Evolutionary conservation across 495 filamentous ascomycete genomes (phyloP).

Genomic region (Lasiosphaeria miniovina): DNA sequence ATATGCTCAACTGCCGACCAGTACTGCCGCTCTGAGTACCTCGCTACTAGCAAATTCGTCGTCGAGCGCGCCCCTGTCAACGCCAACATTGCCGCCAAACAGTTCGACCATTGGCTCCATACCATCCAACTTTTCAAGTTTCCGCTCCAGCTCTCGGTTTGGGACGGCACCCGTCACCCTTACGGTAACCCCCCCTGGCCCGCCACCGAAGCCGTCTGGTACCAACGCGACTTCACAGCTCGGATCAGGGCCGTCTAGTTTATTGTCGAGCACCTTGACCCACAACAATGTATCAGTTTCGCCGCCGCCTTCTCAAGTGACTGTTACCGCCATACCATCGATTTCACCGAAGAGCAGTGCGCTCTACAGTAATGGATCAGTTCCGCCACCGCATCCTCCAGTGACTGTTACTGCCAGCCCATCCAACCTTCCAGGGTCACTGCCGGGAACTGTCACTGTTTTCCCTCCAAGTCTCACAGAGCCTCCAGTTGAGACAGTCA

Average conservation of each 20-base stretch:
- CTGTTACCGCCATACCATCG: slow-evolving; percentile 11
- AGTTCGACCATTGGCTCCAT: slow-evolving; percentile 3
- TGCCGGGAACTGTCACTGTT: slow-evolving; percentile 12
- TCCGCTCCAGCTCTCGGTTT: neutral
- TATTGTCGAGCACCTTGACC: no score
- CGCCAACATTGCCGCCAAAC: slow-evolving; percentile 11
- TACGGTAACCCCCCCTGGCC: slow-evolving; percentile 15
- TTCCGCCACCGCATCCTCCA: neutral
- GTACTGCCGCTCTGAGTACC: slow-evolving; percentile 9
- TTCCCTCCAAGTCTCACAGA: slow-evolving; percentile 4
- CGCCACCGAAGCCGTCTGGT: neutral
- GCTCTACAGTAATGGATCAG: neutral
- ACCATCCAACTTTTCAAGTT: slow-evolving; percentile 3
- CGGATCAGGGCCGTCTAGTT: no score
- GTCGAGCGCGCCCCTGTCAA: slow-evolving; percentile 5
- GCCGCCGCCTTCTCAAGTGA: neutral
- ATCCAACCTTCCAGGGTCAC: neutral
- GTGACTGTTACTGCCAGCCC: slow-evolving; percentile 10
- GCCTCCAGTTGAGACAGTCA: slow-evolving; percentile 5
- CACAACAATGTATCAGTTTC: neutral
- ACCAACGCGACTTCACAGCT: neutral
- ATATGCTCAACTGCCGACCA: neutral
- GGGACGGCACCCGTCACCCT: slow-evolving; percentile 15
- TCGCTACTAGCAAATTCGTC: slow-evolving; percentile 14
- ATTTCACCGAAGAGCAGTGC: neutral